These are phyloP conservation scores for Fusarium mangiferae DNA, from an alignment of 2,329 filamentous ascomycete genomes.

Conservation along the genomic window DNA sequence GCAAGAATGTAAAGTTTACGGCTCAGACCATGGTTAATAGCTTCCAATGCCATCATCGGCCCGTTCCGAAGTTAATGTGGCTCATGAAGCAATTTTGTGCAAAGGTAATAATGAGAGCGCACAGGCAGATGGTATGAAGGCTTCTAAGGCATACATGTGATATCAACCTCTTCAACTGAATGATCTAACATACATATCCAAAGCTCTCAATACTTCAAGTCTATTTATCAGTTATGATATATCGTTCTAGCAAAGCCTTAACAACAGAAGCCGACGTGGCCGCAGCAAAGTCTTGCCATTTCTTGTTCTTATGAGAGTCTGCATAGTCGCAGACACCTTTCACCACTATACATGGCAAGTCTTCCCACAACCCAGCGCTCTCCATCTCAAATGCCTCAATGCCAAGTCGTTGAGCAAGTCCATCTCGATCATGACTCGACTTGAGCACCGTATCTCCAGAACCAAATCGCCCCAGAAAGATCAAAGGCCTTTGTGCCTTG, in stretches of 20 bases:
- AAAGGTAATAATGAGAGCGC: too few relatives aligned
- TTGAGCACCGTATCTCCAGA: neutral
- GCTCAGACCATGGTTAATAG: neutral
- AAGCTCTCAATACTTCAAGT: fast-evolving
- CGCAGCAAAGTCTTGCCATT: neutral
- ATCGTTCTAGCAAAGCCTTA: neutral
- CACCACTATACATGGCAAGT: constrained; percentile 50
- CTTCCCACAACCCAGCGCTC: constrained; percentile 45
- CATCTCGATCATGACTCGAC: fast-evolving
- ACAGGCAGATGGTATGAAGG: fast-evolving
- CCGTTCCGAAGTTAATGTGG: neutral
- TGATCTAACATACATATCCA: neutral
- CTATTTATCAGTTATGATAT: neutral
- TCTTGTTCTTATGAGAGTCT: neutral
- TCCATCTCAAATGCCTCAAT: constrained; percentile 47
- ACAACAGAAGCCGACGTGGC: neutral
- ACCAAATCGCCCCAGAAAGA: neutral
- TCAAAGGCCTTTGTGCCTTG: neutral
- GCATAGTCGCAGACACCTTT: constrained; percentile 33
- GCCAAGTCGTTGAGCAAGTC: fast-evolving
- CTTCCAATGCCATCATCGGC: neutral
- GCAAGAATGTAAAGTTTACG: neutral
- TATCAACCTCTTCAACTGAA: too few relatives aligned
- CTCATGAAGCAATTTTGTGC: fast-evolving
- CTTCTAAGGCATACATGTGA: fast-evolving